phyloP scores from a whole-genome alignment of 148 eudicot species.

The Camellia sinensis region DNA sequence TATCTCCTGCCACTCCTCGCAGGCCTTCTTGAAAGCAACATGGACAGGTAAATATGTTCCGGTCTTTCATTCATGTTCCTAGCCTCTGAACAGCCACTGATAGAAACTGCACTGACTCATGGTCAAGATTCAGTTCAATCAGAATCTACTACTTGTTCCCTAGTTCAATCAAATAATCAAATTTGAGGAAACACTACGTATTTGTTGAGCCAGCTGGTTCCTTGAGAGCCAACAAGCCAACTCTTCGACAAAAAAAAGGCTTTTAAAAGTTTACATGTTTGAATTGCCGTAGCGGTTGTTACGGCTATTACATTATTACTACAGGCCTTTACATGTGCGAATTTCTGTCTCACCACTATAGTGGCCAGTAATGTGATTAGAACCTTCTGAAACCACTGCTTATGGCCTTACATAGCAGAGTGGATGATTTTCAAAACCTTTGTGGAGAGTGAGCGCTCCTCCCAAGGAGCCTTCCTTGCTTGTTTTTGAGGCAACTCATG shows the following conservation, averaged over 20 bases:
- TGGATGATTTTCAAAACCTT: too few species aligned
- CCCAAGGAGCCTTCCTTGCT: too few species aligned
- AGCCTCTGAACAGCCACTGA: not conserved
- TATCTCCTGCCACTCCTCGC: slow-evolving; percentile 74
- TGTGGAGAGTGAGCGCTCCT: too few species aligned
- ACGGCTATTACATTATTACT: too few species aligned
- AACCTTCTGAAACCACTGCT: too few species aligned
- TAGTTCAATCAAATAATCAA: not conserved
- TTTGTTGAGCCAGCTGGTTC: not conserved
- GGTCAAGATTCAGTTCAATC: not conserved
- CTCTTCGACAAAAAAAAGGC: not conserved
- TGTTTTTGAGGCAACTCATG: too few species aligned
- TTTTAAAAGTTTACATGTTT: too few species aligned
- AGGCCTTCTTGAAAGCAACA: slow-evolving; percentile 71
- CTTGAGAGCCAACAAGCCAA: not conserved
- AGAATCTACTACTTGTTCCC: not conserved
- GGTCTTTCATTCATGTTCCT: slow-evolving; percentile 1
- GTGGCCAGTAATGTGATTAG: too few species aligned
- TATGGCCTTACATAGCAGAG: too few species aligned
- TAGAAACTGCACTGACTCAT: not conserved
- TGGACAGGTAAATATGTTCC: slow-evolving; percentile 60
- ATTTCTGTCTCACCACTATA: too few species aligned
- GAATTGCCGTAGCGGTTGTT: too few species aligned
- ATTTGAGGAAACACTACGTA: not conserved
- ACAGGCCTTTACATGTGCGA: too few species aligned